Evolutionary conservation across 108 stramenopile species (phyloP).

Genomic region (Cyclotella choctawhatcheeana): DNA sequence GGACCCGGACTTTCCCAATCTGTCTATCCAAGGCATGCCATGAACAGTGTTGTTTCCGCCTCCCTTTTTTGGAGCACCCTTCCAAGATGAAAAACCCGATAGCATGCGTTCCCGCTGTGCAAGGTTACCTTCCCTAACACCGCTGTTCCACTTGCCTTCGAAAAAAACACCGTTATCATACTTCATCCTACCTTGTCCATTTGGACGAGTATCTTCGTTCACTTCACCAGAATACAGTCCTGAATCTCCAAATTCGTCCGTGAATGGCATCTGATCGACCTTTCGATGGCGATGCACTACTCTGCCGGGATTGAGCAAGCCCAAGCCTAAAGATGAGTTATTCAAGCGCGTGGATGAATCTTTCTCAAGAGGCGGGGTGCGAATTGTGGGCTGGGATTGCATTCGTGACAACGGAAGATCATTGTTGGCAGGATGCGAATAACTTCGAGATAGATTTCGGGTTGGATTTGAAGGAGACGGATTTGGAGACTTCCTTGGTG

Average conservation of each 20-base stretch:
- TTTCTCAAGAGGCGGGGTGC: slow-evolving; percentile 1
- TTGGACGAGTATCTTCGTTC: slow-evolving; percentile 12
- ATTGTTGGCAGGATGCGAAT: neutral
- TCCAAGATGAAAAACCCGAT: slow-evolving; percentile 27
- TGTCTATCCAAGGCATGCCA: slow-evolving; percentile 23
- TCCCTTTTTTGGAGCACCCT: slow-evolving; percentile 10
- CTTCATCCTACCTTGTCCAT: slow-evolving; percentile 28
- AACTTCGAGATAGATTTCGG: neutral
- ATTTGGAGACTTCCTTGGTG: neutral
- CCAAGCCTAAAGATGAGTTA: neutral
- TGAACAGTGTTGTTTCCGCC: slow-evolving; percentile 15
- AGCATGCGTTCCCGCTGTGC: slow-evolving; percentile 18
- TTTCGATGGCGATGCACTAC: neutral
- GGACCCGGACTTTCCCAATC: slow-evolving; percentile 5
- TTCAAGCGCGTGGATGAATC: too few relatives aligned
- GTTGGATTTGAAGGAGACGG: neutral
- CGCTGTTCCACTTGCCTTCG: slow-evolving; percentile 32
- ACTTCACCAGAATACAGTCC: slow-evolving; percentile 30
- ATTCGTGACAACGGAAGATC: neutral
- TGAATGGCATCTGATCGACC: slow-evolving; percentile 29
- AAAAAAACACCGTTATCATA: slow-evolving; percentile 29
- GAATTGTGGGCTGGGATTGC: neutral
- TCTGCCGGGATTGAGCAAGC: neutral
- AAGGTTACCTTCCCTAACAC: slow-evolving; percentile 11
- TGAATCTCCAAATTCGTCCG: slow-evolving; percentile 14